phyloP scores from a whole-genome alignment of 2,329 filamentous ascomycete species.

The Dactylellina parvicollis region DNA sequence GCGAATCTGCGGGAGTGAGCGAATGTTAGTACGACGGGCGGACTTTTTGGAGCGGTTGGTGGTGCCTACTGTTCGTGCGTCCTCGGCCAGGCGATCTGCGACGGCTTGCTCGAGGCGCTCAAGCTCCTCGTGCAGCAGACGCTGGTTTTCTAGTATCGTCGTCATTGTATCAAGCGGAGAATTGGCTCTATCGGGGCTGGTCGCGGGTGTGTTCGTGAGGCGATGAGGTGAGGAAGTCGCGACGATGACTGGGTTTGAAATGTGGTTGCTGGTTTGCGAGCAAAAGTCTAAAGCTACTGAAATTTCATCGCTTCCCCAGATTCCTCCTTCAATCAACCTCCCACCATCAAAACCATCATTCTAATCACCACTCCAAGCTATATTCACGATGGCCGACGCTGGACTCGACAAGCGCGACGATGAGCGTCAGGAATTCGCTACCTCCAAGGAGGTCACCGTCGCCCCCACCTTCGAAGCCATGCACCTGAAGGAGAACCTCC shows the following conservation, averaged over 20 bases:
- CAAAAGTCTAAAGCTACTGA: slow-evolving; percentile 16
- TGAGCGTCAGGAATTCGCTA: slow-evolving; percentile 97
- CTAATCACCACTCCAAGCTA: not conserved
- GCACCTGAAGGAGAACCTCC: slow-evolving; percentile 94
- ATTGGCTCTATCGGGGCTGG: not conserved
- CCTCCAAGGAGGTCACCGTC: slow-evolving; percentile 96
- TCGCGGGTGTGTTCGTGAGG: not conserved
- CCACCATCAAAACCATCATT: slow-evolving; percentile 6
- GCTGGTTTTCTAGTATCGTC: slow-evolving; percentile 86
- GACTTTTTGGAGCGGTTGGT: slow-evolving; percentile 7
- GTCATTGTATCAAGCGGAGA: slow-evolving; percentile 25
- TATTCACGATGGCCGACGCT: slow-evolving; percentile 76
- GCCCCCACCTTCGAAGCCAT: slow-evolving; percentile 94
- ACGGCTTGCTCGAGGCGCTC: slow-evolving; percentile 95
- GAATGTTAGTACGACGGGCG: slow-evolving; percentile 6
- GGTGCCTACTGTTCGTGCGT: slow-evolving; percentile 78
- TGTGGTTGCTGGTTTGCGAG: not conserved
- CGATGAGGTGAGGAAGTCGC: slow-evolving; percentile 2
- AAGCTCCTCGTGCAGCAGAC: slow-evolving; percentile 93
- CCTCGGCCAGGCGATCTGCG: slow-evolving; percentile 85
- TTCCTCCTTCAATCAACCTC: slow-evolving; percentile 12
- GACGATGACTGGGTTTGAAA: slow-evolving; percentile 12
- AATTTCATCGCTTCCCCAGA: slow-evolving; percentile 52
- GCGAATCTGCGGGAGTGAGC: slow-evolving; percentile 71
- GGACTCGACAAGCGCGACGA: slow-evolving; percentile 91